Conservation (phyloP, 1,139 yeast species). For the Candida anutae region DNA sequence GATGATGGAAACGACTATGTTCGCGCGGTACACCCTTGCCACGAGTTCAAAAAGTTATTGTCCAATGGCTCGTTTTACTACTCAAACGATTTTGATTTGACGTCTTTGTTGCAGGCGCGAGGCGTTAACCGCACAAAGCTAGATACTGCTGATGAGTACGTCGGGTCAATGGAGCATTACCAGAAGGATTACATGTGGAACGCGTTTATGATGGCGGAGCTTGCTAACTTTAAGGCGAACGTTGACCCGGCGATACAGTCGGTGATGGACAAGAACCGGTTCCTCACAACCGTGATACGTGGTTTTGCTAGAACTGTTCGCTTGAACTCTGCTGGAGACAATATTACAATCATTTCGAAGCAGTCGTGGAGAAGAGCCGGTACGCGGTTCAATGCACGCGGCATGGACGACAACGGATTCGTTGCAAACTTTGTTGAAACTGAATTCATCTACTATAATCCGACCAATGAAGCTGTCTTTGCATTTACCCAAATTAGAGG, state of each 20-base stretch:
- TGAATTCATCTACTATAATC: conserved; percentile 50
- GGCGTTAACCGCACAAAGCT: conserved; percentile 35
- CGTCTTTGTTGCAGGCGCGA: conserved; percentile 70
- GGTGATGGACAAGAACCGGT: conserved; percentile 64
- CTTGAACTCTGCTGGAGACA: conserved; percentile 46
- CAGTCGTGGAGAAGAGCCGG: conserved; percentile 97
- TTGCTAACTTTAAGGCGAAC: conserved; percentile 65
- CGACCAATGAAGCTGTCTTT: conserved; percentile 40
- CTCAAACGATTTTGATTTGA: conserved; percentile 86
- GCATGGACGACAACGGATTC: conserved; percentile 90
- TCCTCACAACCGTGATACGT: conserved; percentile 83
- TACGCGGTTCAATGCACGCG: conserved; percentile 87
- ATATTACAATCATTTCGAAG: conserved; percentile 75
- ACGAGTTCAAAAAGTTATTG: conserved; percentile 65
- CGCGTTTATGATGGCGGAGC: conserved; percentile 78
- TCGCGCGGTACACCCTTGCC: conserved; percentile 71
- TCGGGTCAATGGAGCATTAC: conserved; percentile 39
- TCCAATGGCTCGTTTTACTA: conserved; percentile 88
- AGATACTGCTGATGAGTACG: conserved; percentile 12
- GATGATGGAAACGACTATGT: conserved; percentile 15
- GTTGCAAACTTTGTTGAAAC: conserved; percentile 97
- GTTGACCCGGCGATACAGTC: conserved; percentile 52
- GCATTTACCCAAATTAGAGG: conserved; percentile 89
- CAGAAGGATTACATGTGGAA: conserved; percentile 97
- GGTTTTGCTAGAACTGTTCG: conserved; percentile 85